These are phyloP conservation scores for Cercospora berteroae DNA, from an alignment of 2,329 filamentous ascomycete genomes.

Conservation along the genomic window DNA sequence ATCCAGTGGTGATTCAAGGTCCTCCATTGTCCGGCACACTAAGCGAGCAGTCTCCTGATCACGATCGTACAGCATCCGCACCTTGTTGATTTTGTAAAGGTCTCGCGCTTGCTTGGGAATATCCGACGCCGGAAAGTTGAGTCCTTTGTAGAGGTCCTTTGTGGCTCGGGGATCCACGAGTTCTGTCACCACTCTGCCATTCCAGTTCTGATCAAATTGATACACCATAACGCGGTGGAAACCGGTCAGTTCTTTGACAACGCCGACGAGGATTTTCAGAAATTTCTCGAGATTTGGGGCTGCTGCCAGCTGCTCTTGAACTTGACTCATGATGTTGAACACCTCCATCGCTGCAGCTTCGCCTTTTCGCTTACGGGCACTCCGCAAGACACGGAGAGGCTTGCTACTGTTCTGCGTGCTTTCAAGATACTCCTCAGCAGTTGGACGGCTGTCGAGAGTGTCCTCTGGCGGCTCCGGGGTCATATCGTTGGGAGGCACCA, in stretches of 20 bases:
- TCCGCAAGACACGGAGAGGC: conserved; percentile 72
- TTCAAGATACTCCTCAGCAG: conserved; percentile 68
- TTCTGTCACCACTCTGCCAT: conserved; percentile 84
- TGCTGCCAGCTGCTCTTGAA: conserved; percentile 79
- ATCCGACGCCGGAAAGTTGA: conserved; percentile 85
- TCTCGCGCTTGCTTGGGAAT: conserved; percentile 83
- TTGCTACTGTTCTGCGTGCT: conserved; percentile 74
- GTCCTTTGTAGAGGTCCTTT: conserved; percentile 78
- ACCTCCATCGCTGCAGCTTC: conserved; percentile 85
- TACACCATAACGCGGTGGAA: conserved; percentile 94
- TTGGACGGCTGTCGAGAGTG: conserved; percentile 70
- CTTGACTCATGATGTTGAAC: conserved; percentile 87
- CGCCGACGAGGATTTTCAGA: conserved; percentile 76
- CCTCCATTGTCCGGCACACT: conserved; percentile 72
- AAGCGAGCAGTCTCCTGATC: conserved; percentile 76
- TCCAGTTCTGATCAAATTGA: conserved; percentile 79
- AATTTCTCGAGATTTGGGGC: conserved; percentile 70
- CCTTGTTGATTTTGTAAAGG: conserved; percentile 87
- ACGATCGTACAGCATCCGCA: conserved; percentile 81
- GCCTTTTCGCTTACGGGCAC: conserved; percentile 70
- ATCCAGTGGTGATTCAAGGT: conserved; percentile 73
- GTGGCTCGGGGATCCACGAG: conserved; percentile 77
- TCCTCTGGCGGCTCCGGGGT: conserved; percentile 67
- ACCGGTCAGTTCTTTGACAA: conserved; percentile 84
- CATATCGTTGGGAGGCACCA: conserved; percentile 60